A percentile compares a stretch with the other conserved stretches of the same genome.
Evolutionary conservation across 345 rosid genomes (phyloP).

Genomic region (Laguncularia racemosa): DNA sequence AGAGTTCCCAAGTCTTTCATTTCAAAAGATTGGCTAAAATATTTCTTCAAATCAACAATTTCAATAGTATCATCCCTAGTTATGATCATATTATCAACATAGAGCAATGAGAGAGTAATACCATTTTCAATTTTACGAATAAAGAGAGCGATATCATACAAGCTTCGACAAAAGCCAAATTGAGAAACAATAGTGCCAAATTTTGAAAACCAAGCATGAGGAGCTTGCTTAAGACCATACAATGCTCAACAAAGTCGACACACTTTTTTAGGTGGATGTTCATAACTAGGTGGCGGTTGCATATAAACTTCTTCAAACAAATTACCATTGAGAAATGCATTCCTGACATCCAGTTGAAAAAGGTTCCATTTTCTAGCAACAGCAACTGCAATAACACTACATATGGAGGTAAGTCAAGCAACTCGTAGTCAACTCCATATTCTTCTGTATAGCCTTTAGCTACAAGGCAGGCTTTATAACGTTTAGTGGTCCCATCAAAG

Average conservation of each 20-base stretch:
- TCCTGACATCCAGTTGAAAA: background rate
- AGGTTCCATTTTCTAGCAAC: background rate
- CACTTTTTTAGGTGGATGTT: background rate
- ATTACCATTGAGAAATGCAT: slow-evolving; percentile 1
- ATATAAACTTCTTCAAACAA: background rate
- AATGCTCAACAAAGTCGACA: background rate
- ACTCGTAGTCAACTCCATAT: background rate
- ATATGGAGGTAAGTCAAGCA: background rate
- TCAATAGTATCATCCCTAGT: background rate
- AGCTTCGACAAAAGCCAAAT: background rate
- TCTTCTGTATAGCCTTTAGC: background rate
- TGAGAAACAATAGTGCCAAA: background rate
- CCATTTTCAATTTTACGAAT: background rate
- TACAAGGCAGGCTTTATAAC: background rate
- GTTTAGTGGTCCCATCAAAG: background rate
- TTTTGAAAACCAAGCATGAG: background rate
- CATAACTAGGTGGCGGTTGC: no score
- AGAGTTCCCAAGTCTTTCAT: background rate
- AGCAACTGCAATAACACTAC: background rate
- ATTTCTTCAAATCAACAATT: background rate
- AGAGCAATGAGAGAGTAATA: background rate
- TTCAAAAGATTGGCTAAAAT: background rate
- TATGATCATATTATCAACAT: background rate
- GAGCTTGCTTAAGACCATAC: slow-evolving; percentile 1
- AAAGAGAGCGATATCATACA: background rate